These are phyloP conservation scores for Helenozyma baotianmanensis DNA, from an alignment of 805 yeast genomes.

Conservation along the genomic window DNA sequence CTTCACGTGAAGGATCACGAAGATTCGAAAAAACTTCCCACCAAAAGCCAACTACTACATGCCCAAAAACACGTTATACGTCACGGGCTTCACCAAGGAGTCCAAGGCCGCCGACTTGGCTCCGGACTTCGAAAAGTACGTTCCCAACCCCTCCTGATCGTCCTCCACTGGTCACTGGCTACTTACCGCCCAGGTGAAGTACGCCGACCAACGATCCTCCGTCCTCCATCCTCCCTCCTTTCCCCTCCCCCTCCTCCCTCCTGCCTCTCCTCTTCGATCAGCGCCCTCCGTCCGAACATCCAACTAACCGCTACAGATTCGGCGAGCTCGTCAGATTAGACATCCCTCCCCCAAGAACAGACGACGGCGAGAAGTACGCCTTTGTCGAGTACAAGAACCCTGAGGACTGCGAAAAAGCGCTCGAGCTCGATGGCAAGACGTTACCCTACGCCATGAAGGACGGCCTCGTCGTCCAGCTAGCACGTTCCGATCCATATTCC, in stretches of 20 bases:
- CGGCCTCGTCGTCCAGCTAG: conserved; percentile 50
- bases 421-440: conserved; percentile 43
- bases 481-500: conserved; percentile 50
- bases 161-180: no score
- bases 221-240: conserved; percentile 3
- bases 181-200: no score
- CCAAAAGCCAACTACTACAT: conserved; percentile 13
- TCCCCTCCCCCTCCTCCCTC: conserved; percentile 2
- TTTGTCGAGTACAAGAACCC: conserved; percentile 54
- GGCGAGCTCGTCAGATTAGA: conserved; percentile 57
- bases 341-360: conserved; percentile 58
- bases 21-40: conserved; percentile 1
- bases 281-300: conserved; percentile 2
- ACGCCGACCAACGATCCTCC: conserved; percentile 4
- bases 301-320: conserved; percentile 30
- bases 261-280: conserved; percentile 1
- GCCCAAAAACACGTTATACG: conserved; percentile 49
- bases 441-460: conserved; percentile 37
- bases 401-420: conserved; percentile 52
- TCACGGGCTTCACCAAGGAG: conserved; percentile 53
- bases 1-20: no score
- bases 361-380: conserved; percentile 57
- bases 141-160: conserved; percentile 19
- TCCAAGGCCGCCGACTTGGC: conserved; percentile 56
- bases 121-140: conserved; percentile 57